A percentile compares a stretch with the other conserved stretches of the same genome.
Evolutionary conservation across 2,329 filamentous ascomycete species (phyloP).

Genomic region (Hypoxylon sp.): DNA sequence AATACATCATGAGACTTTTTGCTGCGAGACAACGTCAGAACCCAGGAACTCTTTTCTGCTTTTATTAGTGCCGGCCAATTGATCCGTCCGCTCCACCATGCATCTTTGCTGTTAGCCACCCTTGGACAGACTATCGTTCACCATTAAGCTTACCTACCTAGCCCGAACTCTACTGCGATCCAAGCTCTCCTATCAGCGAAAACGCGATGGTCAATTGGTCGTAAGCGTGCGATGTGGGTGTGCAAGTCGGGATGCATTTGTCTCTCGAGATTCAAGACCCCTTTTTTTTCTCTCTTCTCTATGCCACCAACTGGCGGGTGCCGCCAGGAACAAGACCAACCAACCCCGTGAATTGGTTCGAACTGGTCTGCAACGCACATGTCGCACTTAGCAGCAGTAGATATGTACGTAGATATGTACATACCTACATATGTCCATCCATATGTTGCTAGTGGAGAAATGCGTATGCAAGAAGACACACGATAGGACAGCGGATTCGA

Average conservation of each 20-base stretch:
- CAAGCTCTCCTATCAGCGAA: constrained; percentile 26
- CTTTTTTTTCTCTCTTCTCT: constrained; percentile 21
- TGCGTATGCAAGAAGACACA: constrained; percentile 44
- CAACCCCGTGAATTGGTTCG: constrained; percentile 43
- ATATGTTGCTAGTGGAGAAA: constrained; percentile 33
- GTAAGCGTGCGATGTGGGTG: constrained; percentile 13
- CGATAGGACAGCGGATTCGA: constrained; percentile 45
- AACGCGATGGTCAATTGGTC: constrained; percentile 30
- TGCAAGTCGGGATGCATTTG: constrained; percentile 25
- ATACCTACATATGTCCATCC: constrained; percentile 27
- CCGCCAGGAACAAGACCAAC: constrained; percentile 47
- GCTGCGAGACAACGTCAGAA: constrained; percentile 48
- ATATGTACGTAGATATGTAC: constrained; percentile 34
- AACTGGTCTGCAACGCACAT: constrained; percentile 46
- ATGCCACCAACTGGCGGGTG: constrained; percentile 27
- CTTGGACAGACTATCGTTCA: constrained; percentile 32
- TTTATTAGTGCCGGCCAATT: constrained; percentile 48
- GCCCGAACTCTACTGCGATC: constrained; percentile 29
- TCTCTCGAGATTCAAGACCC: constrained; percentile 17
- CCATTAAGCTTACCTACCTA: constrained; percentile 35
- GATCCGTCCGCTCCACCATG: constrained; percentile 45
- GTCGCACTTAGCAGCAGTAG: constrained; percentile 42
- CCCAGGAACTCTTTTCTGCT: constrained; percentile 40
- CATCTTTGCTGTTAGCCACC: constrained; percentile 43
- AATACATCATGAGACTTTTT: constrained; percentile 48